Conservation (phyloP, 106 monocot genomes). For the Xerophyta viscosa region DNA sequence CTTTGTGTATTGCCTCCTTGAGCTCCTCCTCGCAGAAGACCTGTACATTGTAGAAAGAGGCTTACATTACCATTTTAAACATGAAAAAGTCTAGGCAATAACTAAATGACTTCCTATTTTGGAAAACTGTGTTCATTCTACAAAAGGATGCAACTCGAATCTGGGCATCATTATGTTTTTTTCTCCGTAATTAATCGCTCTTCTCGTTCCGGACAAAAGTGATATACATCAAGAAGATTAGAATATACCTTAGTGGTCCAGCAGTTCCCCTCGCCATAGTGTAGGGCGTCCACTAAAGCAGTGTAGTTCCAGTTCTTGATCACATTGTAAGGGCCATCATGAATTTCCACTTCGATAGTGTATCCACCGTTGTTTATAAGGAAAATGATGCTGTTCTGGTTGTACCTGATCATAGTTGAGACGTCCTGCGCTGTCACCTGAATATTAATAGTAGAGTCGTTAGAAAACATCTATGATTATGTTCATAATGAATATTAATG, state of each 20-base stretch:
- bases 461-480: no score
- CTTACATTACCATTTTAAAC: no score
- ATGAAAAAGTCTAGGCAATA: no score
- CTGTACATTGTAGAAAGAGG: no score
- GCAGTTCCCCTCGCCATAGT: slow-evolving; percentile 81
- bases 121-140: no score
- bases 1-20: slow-evolving; percentile 39
- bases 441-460: no score
- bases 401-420: slow-evolving; percentile 67
- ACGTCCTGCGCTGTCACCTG: slow-evolving; percentile 84
- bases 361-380: slow-evolving; percentile 88
- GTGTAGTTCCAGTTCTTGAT: slow-evolving; percentile 98
- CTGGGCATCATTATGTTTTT: no score
- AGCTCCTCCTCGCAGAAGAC: slow-evolving; percentile 66
- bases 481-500: no score
- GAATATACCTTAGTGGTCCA: slow-evolving; percentile 57
- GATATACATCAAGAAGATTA: background rate
- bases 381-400: slow-evolving; percentile 74
- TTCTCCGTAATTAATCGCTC: no score
- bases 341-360: slow-evolving; percentile 90
- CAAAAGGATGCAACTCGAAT: no score
- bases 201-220: no score
- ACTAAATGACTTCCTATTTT: no score
- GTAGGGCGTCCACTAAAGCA: slow-evolving; percentile 66
- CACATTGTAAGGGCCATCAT: slow-evolving; percentile 90